Conservation (phyloP, 2,329 filamentous ascomycete species). For the Colletotrichum sp. region DNA sequence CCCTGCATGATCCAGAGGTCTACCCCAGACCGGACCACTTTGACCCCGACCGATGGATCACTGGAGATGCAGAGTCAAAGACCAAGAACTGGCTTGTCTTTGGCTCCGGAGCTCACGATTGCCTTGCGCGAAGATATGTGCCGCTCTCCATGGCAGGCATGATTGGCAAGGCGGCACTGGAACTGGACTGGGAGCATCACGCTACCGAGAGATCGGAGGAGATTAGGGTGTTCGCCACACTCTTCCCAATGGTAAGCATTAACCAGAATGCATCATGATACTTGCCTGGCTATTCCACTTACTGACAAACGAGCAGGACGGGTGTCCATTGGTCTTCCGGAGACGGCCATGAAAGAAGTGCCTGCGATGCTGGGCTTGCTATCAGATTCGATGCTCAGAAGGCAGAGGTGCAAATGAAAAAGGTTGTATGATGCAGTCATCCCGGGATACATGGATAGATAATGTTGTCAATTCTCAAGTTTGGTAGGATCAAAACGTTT, state of each 20-base stretch:
- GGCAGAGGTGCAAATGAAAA: neutral
- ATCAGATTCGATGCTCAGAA: neutral
- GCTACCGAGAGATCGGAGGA: conserved; percentile 53
- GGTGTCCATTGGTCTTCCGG: neutral
- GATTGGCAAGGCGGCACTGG: conserved; percentile 57
- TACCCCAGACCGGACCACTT: conserved; percentile 53
- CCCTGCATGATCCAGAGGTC: conserved; percentile 52
- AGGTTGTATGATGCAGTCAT: neutral
- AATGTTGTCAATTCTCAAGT: too few relatives aligned
- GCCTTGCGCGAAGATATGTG: conserved; percentile 54
- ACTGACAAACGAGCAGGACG: neutral
- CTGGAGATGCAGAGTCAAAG: conserved; percentile 53
- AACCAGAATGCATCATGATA: neutral
- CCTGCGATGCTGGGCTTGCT: neutral
- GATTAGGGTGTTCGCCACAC: conserved; percentile 54
- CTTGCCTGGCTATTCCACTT: neutral
- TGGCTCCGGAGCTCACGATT: conserved; percentile 55
- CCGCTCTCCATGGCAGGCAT: conserved; percentile 55
- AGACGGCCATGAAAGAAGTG: neutral
- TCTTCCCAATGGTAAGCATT: conserved; percentile 52
- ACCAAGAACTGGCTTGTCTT: conserved; percentile 61
- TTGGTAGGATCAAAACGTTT: too few relatives aligned
- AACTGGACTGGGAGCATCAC: conserved; percentile 56
- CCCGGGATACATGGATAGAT: neutral
- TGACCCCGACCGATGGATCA: conserved; percentile 57